Percentiles rank a stretch among this genome's conserved stretches.
These are phyloP conservation scores for Murraya koenigii DNA, from an alignment of 345 rosid genomes.

Conservation along the genomic window DNA sequence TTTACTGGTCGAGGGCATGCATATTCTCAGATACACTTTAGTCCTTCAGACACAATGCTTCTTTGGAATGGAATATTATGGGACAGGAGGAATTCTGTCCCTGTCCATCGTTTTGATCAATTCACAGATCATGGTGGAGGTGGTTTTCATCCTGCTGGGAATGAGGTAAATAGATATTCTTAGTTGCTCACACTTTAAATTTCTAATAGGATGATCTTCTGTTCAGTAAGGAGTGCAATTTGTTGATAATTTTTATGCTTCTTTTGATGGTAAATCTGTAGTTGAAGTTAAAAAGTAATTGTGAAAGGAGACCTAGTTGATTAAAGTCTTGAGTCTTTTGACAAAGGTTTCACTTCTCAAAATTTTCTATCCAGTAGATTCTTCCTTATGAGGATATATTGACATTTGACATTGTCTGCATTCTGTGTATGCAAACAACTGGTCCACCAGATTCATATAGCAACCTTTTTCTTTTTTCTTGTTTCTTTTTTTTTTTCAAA, in stretches of 20 bases:
- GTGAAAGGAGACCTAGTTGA: not conserved
- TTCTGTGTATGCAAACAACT: not conserved
- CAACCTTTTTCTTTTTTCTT: not conserved
- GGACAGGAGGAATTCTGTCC: constrained; percentile 66
- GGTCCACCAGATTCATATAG: not conserved
- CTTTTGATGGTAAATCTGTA: not conserved
- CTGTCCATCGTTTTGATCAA: constrained; percentile 77
- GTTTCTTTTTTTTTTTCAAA: no score
- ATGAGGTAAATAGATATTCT: constrained; percentile 63
- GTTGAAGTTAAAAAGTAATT: not conserved
- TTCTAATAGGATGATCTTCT: not conserved
- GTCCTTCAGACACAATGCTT: constrained; percentile 76
- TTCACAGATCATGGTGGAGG: constrained; percentile 97
- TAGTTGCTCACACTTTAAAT: not conserved
- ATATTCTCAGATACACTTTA: constrained; percentile 82
- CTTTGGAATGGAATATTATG: constrained; percentile 94
- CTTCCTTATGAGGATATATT: not conserved
- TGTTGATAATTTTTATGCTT: not conserved
- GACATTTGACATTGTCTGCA: not conserved
- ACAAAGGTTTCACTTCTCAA: not conserved
- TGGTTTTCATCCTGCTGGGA: constrained; percentile 97
- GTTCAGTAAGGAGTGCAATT: not conserved
- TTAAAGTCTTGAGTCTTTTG: not conserved
- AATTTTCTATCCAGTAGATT: not conserved
- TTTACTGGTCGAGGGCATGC: constrained; percentile 66